Evolutionary conservation across 2,329 filamentous ascomycete genomes (phyloP).

Genomic region (Trematosphaeria pertusa): DNA sequence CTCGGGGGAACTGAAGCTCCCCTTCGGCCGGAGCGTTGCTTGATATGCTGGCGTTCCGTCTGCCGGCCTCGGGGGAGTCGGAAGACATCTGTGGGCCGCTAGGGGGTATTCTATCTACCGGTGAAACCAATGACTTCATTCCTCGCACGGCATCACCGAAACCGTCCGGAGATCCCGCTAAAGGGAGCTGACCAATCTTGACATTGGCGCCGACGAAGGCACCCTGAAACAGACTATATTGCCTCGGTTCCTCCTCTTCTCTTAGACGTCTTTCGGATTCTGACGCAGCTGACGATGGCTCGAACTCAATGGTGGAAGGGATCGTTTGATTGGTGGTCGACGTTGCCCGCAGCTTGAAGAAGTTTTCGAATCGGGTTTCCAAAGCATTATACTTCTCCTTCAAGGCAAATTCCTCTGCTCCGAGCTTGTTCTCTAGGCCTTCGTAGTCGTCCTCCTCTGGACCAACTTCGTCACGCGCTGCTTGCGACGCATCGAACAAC

Average conservation of each 20-base stretch:
- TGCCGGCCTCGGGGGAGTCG: not conserved
- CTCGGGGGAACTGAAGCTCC: not conserved
- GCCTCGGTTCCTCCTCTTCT: constrained; percentile 6
- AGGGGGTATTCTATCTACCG: not conserved
- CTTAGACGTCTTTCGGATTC: not conserved
- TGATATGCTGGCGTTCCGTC: no score
- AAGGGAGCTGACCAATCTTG: constrained; percentile 17
- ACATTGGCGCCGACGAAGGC: constrained; percentile 16
- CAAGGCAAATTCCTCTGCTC: constrained; percentile 19
- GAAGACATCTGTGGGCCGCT: not conserved
- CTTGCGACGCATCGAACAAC: constrained; percentile 19
- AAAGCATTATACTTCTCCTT: constrained; percentile 16
- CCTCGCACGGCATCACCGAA: no score
- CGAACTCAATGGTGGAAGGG: constrained; percentile 18
- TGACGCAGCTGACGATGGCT: constrained; percentile 2
- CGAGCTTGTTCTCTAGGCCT: constrained; percentile 19
- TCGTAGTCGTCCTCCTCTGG: constrained; percentile 30
- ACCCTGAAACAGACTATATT: constrained; percentile 13
- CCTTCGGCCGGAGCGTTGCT: not conserved
- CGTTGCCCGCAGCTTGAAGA: constrained; percentile 19
- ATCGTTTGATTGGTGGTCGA: constrained; percentile 9
- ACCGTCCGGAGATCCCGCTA: no score
- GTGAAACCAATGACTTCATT: not conserved
- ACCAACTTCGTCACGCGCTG: constrained; percentile 21
- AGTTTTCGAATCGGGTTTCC: constrained; percentile 19